A percentile compares a stretch with the other conserved stretches of the same genome.
Evolutionary conservation across 148 eudicot species (phyloP).

Genomic region (Rhododendron ferrugineum): DNA sequence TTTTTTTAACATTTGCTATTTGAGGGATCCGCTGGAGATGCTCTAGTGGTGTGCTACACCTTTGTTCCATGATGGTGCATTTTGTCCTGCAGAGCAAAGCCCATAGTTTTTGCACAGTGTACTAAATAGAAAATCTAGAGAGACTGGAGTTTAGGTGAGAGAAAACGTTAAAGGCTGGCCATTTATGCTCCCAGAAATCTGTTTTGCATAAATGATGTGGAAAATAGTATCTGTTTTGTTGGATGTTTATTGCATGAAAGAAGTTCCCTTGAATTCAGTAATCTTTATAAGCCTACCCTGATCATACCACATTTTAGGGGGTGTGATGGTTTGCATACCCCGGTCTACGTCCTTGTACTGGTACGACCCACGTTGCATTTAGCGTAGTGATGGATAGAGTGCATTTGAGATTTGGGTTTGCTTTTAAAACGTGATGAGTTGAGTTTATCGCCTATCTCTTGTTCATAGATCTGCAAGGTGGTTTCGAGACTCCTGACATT

Average conservation of each 20-base stretch:
- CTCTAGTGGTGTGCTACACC: neutral
- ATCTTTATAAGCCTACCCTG: neutral
- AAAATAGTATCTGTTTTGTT: neutral
- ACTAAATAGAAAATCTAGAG: neutral
- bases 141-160: neutral
- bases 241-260: neutral
- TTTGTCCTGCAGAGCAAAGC: neutral
- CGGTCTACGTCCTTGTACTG: neutral
- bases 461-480: slow-evolving; percentile 1
- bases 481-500: neutral
- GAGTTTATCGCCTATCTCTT: neutral
- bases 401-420: neutral
- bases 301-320: neutral
- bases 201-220: neutral
- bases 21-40: neutral
- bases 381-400: neutral
- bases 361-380: neutral
- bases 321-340: neutral
- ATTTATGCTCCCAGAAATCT: neutral
- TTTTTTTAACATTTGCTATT: neutral
- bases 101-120: neutral
- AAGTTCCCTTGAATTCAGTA: neutral
- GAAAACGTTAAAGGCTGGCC: neutral
- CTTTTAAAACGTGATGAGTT: neutral
- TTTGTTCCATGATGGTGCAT: neutral